Evolutionary conservation across 306 rosid species (phyloP), one percentile per base, ranked within the genome.

Genomic region (Lagenaria siceraria): DNA sequence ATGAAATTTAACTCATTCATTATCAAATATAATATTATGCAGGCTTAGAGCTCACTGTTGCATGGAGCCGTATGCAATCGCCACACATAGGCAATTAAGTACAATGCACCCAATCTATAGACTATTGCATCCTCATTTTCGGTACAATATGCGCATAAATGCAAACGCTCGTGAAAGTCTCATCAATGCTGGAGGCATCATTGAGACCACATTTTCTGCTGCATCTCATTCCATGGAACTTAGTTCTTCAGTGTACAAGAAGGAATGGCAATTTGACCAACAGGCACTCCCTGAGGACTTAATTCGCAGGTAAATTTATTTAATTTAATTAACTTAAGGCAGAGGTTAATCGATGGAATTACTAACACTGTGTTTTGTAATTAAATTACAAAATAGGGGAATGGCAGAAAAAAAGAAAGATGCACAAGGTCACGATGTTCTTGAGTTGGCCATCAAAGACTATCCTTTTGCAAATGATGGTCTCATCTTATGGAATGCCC

Each of bases 71-170:
- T 94, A 94, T 25, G 83, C 90, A 10, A 89, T 94, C 0, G 98
- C 96, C 17, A 55, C 96, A 31, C 79, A 88, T 61, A 84, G 98
- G 8, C 98, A 92, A 64, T 83, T 94, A 1, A 94, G 98, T 84
- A 88, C 38, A 25, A 77, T 92, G 90, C 98, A 94, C 38, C 98
- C 97, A 10, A 89, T 94, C 74, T 89, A 89, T 46, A 90, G 88
- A 78, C 68, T 94, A 1, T 54, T 94, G 25, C 92, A 87, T 35
- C 98, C 98, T 3, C 98, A 94, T 82, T 90, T 94, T 40, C 80
- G 97, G n/a, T 94, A 85, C 84, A 94, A 94, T 1, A 85, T 90
- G 95, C 93, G 89, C 77, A 94, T 90, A 49, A 94, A 94, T 53
- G 87, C 92, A 1, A 86, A 89, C 2, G 98, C 97, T 24, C 90